Conservation (phyloP, 1,284 basidiomycete genomes). For the Ceratobasidium sp. region DNA sequence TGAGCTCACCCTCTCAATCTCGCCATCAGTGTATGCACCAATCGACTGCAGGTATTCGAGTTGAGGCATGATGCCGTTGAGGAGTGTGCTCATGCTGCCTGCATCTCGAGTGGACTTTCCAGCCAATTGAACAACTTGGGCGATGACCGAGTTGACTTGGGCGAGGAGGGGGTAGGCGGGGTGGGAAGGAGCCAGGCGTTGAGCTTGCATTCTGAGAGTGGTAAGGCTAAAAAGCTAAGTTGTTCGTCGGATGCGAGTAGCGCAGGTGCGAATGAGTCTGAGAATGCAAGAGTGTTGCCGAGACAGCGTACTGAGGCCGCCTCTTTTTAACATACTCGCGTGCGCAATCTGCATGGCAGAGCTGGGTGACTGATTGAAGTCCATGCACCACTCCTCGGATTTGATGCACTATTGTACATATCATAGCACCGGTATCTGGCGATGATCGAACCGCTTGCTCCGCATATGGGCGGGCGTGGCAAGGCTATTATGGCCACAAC, state of each 20-base stretch:
- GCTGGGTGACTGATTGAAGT: slow-evolving; percentile 29
- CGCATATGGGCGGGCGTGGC: slow-evolving; percentile 11
- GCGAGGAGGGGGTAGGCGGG: slow-evolving; percentile 39
- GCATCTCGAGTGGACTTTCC: slow-evolving; percentile 32
- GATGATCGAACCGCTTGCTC: slow-evolving; percentile 16
- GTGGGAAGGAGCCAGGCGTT: slow-evolving; percentile 35
- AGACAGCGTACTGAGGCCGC: neutral
- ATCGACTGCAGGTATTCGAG: slow-evolving; percentile 38
- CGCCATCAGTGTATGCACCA: slow-evolving; percentile 40
- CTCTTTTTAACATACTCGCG: slow-evolving; percentile 15
- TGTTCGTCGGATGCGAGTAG: neutral
- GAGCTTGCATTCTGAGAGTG: slow-evolving; percentile 6
- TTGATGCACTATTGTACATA: slow-evolving; percentile 31
- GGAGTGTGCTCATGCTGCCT: slow-evolving; percentile 35
- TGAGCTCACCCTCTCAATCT: slow-evolving; percentile 32
- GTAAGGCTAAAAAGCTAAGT: neutral
- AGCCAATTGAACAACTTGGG: slow-evolving; percentile 30
- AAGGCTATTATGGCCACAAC: slow-evolving; percentile 39
- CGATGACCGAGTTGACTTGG: slow-evolving; percentile 38
- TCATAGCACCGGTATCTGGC: slow-evolving; percentile 1
- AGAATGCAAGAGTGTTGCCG: slow-evolving; percentile 6
- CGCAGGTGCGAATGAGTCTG: neutral
- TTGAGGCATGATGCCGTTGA: slow-evolving; percentile 39
- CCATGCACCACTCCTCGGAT: slow-evolving; percentile 5
- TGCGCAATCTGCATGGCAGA: neutral